Base-by-base conservation (phyloP, 495 filamentous ascomycete species). In the Neurospora sp. region DNA sequence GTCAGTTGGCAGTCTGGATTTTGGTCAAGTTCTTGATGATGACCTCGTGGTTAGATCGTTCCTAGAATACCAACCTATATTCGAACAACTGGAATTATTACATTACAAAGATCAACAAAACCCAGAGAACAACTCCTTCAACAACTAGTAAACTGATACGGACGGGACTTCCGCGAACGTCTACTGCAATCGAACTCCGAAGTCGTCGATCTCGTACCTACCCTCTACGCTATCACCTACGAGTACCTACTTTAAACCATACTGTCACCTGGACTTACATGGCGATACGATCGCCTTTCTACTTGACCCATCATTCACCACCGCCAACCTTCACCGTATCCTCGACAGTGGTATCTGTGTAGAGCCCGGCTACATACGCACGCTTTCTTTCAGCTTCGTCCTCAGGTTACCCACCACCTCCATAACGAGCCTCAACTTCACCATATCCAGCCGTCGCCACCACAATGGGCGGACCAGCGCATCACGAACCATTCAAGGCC, bases 401-500 rank as follows among this genome's bases (percentile, higher is more conserved):
- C 53, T 3, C 22, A 17, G 53, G 6, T 10, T 61, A 61, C 27
- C 53, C 53, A 35, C 53, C 53, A 35, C 53, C 27, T 35, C 53
- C 53, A 35, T 61, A 61, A 35, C 53, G 14, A 61, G 8, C 42
- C 42, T n/a, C 42, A 45, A 45, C 42, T n/a, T n/a, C 17, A 4
- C 53, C 53, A 8, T 0, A 61, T 27, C 9, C 14, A 45, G 14
- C 16, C 12, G 3, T 31, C 6, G 35, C 12, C 3, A 22, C 0
- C 27, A 61, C 53, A 35, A 61, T 61, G 53, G 53, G 53, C 53
- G 53, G 53, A 31, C 8, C 53, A 61, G 7, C 78, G 14, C 79
- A 81, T 53, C 90, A 96, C 77, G 86, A 90, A 48, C 91, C 92
- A 37, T 89, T 98, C 76, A 86, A 91, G 80, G 84, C 84, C 71